These are phyloP conservation scores for Macrolepiota fuliginosa DNA, from an alignment of 768 basidiomycete species.

Conservation along the genomic window DNA sequence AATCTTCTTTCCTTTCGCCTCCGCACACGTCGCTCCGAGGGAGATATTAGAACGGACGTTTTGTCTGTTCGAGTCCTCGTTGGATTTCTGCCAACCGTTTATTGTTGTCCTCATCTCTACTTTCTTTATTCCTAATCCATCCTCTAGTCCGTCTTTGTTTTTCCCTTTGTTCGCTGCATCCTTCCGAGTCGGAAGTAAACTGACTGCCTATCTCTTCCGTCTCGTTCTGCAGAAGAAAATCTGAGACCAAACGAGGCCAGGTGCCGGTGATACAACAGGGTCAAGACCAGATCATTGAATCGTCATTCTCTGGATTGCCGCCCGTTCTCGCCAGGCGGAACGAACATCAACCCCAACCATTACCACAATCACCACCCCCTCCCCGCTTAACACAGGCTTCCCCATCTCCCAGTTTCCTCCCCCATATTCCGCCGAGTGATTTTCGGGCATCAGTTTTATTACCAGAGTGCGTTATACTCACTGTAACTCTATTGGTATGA, in stretches of 20 bases:
- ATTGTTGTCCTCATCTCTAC: slow-evolving; percentile 8
- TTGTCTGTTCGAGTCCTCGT: background rate
- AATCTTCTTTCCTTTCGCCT: slow-evolving; percentile 4
- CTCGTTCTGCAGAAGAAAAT: slow-evolving; percentile 60
- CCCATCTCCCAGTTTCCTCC: slow-evolving; percentile 26
- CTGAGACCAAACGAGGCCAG: slow-evolving; percentile 59
- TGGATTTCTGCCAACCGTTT: slow-evolving; percentile 7
- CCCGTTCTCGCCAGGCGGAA: background rate
- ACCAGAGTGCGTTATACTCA: slow-evolving; percentile 67
- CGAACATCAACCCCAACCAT: background rate
- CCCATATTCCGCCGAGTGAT: slow-evolving; percentile 67
- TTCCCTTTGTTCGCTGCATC: slow-evolving; percentile 17
- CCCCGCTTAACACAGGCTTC: slow-evolving; percentile 7
- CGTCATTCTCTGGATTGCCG: background rate
- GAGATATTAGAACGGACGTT: slow-evolving; percentile 2
- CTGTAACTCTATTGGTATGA: background rate
- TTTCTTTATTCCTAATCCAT: slow-evolving; percentile 9
- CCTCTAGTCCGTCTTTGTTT: slow-evolving; percentile 24
- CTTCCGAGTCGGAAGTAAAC: background rate
- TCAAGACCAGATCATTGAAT: slow-evolving; percentile 26
- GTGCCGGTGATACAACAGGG: slow-evolving; percentile 27
- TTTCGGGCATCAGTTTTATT: slow-evolving; percentile 87
- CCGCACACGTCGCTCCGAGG: background rate
- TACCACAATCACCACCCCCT: slow-evolving; percentile 8
- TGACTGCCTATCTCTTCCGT: background rate